Evolutionary conservation across 2,329 filamentous ascomycete species (phyloP).

Genomic region (Mycogone perniciosa): DNA sequence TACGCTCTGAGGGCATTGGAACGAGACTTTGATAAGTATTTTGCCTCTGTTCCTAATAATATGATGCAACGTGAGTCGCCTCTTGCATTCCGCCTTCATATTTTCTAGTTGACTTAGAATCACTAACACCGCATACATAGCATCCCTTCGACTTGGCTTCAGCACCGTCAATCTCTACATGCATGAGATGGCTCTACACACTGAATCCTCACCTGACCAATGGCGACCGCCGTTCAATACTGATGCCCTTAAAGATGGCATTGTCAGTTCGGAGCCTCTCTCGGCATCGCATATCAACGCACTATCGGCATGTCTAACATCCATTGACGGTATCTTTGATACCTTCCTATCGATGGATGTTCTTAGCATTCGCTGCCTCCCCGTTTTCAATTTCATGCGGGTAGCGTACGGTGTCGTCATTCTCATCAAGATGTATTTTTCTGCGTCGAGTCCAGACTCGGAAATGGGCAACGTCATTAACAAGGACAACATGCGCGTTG

Average conservation of each 20-base stretch:
- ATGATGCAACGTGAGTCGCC: constrained; percentile 51
- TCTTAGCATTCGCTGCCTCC: constrained; percentile 54
- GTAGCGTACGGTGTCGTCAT: constrained; percentile 66
- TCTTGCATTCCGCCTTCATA: not conserved
- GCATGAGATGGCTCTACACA: constrained; percentile 67
- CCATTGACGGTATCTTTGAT: constrained; percentile 61
- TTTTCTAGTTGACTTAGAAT: not conserved
- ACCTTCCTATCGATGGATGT: constrained; percentile 57
- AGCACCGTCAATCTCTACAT: constrained; percentile 64
- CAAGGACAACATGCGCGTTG: constrained; percentile 58
- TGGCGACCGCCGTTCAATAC: constrained; percentile 41
- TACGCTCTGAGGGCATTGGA: constrained; percentile 60
- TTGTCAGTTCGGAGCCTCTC: constrained; percentile 34
- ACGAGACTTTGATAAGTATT: constrained; percentile 56
- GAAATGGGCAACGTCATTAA: constrained; percentile 66
- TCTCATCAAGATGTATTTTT: constrained; percentile 67
- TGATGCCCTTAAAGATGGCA: constrained; percentile 37
- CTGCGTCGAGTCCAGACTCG: constrained; percentile 55
- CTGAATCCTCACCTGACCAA: constrained; percentile 52
- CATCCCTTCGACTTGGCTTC: constrained; percentile 57
- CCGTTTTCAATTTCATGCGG: constrained; percentile 65
- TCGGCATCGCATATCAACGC: constrained; percentile 56
- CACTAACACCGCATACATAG: constrained; percentile 29
- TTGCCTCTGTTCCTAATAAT: constrained; percentile 44
- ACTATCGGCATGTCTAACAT: constrained; percentile 58